A percentile compares a stretch with the other conserved stretches of the same genome.
phyloP scores from a whole-genome alignment of 768 basidiomycete genomes.

The Rubroboletus pulcherrimus region DNA sequence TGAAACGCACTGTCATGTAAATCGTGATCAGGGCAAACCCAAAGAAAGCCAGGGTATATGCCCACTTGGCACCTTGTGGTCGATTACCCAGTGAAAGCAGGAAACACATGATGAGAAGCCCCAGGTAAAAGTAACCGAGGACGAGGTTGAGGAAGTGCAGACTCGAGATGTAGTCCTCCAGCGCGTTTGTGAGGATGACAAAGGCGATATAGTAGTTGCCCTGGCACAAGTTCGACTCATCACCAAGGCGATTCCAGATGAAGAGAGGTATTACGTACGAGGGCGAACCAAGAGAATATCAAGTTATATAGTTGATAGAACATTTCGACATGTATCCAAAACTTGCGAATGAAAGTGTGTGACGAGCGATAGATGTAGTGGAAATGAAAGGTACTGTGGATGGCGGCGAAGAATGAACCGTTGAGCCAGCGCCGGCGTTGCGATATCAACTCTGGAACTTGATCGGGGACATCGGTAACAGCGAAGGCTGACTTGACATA shows the following conservation, averaged over 20 bases:
- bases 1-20: constrained; percentile 83
- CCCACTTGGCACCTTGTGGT: constrained; percentile 86
- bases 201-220: constrained; percentile 94
- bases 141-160: constrained; percentile 72
- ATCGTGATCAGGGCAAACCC: constrained; percentile 88
- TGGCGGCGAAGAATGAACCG: constrained; percentile 96
- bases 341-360: constrained; percentile 77
- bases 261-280: constrained; percentile 43
- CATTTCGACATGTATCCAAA: constrained; percentile 94
- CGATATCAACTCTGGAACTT: constrained; percentile 91
- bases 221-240: constrained; percentile 30
- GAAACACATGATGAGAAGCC: constrained; percentile 83
- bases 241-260: neutral
- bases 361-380: constrained; percentile 92
- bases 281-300: constrained; percentile 88
- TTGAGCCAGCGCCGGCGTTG: constrained; percentile 97
- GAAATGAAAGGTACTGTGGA: constrained; percentile 91
- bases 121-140: constrained; percentile 85
- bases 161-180: constrained; percentile 61
- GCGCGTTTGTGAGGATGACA: constrained; percentile 65
- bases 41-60: constrained; percentile 79
- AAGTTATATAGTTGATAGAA: constrained; percentile 88
- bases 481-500: constrained; percentile 95
- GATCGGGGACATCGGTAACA: constrained; percentile 90
- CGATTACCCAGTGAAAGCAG: constrained; percentile 86